Conservation (phyloP, 2,329 filamentous ascomycete species). For the Pseudonectria foliicola region DNA sequence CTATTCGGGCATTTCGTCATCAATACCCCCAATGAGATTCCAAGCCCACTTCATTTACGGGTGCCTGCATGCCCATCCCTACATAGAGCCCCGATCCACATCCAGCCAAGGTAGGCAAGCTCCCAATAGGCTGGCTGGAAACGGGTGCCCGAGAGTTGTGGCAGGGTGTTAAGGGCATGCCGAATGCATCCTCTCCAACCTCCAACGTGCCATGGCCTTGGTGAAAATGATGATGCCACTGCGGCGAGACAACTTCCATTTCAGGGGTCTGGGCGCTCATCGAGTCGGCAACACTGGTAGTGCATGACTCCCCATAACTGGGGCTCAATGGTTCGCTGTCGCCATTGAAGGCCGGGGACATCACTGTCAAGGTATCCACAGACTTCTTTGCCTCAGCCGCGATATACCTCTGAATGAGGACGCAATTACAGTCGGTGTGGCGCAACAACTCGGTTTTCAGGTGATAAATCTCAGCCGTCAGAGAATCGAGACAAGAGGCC, state of each 20-base stretch:
- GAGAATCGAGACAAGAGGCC: conserved; percentile 17
- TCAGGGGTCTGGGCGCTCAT: conserved; percentile 16
- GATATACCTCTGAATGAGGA: conserved; percentile 26
- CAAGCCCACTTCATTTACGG: conserved; percentile 7
- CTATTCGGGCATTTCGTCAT: neutral
- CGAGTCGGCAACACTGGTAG: conserved; percentile 19
- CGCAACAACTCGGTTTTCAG: conserved; percentile 24
- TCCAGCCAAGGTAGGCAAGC: neutral
- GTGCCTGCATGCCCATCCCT: neutral
- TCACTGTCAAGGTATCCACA: conserved; percentile 16
- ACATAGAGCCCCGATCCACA: conserved; percentile 2
- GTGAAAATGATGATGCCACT: conserved; percentile 17
- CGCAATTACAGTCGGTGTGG: conserved; percentile 25
- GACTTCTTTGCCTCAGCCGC: conserved; percentile 24
- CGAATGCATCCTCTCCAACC: conserved; percentile 15
- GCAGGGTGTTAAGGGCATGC: conserved; percentile 14
- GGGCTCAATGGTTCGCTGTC: conserved; percentile 9
- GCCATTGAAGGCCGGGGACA: conserved; percentile 9
- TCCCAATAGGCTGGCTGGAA: conserved; percentile 1
- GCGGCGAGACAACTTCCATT: conserved; percentile 12
- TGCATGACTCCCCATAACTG: conserved; percentile 15
- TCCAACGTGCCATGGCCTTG: conserved; percentile 14
- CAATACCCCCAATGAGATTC: conserved; percentile 14
- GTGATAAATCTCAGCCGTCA: conserved; percentile 23
- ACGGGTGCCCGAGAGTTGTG: conserved; percentile 3